Evolutionary conservation across 2,329 filamentous ascomycete genomes (phyloP).

Genomic region (Uncinocarpus reesii): DNA sequence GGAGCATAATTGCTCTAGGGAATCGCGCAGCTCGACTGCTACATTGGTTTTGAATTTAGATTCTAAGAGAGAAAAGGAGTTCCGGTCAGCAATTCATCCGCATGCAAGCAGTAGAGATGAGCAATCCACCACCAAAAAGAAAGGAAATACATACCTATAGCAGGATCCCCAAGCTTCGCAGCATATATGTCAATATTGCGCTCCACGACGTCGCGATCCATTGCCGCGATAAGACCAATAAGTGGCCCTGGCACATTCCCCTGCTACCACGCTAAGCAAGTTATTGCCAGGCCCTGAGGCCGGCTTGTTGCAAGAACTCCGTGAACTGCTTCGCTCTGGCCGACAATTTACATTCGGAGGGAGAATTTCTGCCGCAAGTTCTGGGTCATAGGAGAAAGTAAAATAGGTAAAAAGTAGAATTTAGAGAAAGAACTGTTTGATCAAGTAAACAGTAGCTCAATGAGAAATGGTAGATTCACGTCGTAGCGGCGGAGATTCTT

Average conservation of each 20-base stretch:
- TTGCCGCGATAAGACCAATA: constrained; percentile 4
- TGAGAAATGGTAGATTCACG: background rate
- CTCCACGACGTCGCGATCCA: constrained; percentile 30
- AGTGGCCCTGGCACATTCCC: constrained; percentile 4
- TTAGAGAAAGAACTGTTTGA: background rate
- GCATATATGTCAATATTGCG: constrained; percentile 42
- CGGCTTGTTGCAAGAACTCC: constrained; percentile 10
- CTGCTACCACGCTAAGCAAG: background rate
- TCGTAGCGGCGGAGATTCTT: background rate
- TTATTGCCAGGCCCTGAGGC: constrained; percentile 18
- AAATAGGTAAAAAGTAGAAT: background rate
- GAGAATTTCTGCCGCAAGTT: background rate
- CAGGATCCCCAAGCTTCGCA: constrained; percentile 40
- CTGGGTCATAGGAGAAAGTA: background rate
- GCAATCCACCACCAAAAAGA: background rate
- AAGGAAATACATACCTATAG: constrained; percentile 34
- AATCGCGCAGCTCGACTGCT: constrained; percentile 79
- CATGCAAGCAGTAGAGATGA: constrained; percentile 7
- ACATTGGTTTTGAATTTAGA: constrained; percentile 69
- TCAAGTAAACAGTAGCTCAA: background rate
- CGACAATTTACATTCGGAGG: background rate
- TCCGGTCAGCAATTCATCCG: background rate
- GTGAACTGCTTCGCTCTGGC: background rate
- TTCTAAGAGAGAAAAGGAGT: constrained; percentile 45
- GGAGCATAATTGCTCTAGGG: constrained; percentile 71